Evolutionary conservation across 768 basidiomycete species (phyloP).

Genomic region (Suillus subaureus): DNA sequence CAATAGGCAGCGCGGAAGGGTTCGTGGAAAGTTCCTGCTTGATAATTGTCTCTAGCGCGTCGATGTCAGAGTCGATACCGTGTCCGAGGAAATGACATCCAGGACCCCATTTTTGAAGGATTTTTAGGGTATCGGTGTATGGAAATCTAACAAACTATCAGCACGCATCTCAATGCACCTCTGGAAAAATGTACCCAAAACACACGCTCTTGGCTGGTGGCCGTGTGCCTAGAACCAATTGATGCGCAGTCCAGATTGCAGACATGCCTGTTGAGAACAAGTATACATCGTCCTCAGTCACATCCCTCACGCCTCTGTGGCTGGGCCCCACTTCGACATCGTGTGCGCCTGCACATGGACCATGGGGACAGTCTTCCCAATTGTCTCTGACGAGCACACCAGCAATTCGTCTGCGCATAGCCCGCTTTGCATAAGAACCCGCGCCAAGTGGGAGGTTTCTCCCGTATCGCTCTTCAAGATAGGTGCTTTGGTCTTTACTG

Average conservation of each 20-base stretch:
- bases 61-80: constrained; percentile 76
- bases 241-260: constrained; percentile 92
- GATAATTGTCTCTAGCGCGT: constrained; percentile 67
- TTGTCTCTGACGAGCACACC: constrained; percentile 75
- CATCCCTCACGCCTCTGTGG: constrained; percentile 63
- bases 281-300: constrained; percentile 87
- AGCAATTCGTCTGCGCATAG: constrained; percentile 86
- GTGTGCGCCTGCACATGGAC: constrained; percentile 46
- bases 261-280: constrained; percentile 89
- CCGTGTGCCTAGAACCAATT: constrained; percentile 54
- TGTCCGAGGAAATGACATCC: constrained; percentile 88
- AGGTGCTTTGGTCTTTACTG: constrained; percentile 64
- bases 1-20: constrained; percentile 55
- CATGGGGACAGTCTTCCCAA: constrained; percentile 30
- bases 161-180: not conserved
- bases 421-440: constrained; percentile 81
- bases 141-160: constrained; percentile 65
- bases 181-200: constrained; percentile 70
- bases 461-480: constrained; percentile 94
- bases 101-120: constrained; percentile 94
- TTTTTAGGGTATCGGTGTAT: constrained; percentile 93
- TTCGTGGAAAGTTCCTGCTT: constrained; percentile 41
- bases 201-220: constrained; percentile 82
- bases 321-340: constrained; percentile 60
- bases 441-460: constrained; percentile 79